Percentiles rank a stretch among this genome's conserved stretches.
These are phyloP conservation scores for Yamadazyma buinensis DNA, from an alignment of 1,139 yeast species.

Conservation along the genomic window DNA sequence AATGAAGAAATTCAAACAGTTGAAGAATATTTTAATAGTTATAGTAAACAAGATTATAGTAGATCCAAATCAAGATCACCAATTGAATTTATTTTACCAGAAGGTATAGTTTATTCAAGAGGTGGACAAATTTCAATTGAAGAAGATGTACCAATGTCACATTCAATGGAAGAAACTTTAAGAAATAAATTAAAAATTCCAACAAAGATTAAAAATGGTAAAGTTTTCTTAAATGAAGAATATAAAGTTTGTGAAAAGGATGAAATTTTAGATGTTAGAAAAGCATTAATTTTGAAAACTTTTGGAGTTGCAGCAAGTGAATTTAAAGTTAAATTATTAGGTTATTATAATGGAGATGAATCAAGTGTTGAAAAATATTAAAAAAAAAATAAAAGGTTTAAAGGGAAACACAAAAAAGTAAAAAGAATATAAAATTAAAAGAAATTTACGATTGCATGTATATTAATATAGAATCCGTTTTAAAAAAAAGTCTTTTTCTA, in stretches of 20 bases:
- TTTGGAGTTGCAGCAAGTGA: slow-evolving; percentile 94
- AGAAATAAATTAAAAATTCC: slow-evolving; percentile 89
- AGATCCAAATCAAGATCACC: slow-evolving; percentile 88
- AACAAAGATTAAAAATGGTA: slow-evolving; percentile 85
- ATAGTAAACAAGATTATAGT: slow-evolving; percentile 76
- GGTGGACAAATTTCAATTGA: slow-evolving; percentile 90
- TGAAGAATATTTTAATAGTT: slow-evolving; percentile 75
- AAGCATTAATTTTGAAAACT: slow-evolving; percentile 87
- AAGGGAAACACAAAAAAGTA: too few species aligned
- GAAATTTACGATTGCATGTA: slow-evolving; percentile 5
- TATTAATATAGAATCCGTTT: slow-evolving; percentile 4
- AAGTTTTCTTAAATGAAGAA: slow-evolving; percentile 71
- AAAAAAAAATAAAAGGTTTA: too few species aligned
- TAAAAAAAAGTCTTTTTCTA: too few species aligned
- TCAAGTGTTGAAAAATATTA: slow-evolving; percentile 22
- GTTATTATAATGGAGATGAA: slow-evolving; percentile 64
- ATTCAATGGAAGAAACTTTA: slow-evolving; percentile 88
- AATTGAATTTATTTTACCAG: slow-evolving; percentile 78
- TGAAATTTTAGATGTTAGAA: slow-evolving; percentile 79
- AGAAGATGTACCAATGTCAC: slow-evolving; percentile 96
- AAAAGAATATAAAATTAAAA: neutral
- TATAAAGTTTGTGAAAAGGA: slow-evolving; percentile 79
- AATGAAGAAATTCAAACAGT: slow-evolving; percentile 83
- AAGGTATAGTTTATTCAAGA: slow-evolving; percentile 86
- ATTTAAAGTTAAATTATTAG: slow-evolving; percentile 76